Conservation (phyloP, 805 yeast species). For the Candida qinlingensis region DNA sequence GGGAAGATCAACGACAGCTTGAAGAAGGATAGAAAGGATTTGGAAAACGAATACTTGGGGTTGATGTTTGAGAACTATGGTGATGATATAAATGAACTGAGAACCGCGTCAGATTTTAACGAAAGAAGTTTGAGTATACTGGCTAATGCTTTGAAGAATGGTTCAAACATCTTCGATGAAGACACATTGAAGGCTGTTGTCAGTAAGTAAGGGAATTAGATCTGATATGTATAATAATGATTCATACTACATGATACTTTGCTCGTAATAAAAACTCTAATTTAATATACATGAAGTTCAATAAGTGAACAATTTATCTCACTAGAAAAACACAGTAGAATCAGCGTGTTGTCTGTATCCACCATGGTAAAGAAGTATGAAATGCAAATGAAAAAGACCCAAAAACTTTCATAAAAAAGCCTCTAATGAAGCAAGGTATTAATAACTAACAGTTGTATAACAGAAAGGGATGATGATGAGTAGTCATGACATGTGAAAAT, state of each 20-base stretch:
- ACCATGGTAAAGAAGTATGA: background rate
- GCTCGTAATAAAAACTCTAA: constrained; percentile 9
- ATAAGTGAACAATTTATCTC: no score
- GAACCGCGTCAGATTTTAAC: constrained; percentile 60
- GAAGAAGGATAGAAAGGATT: constrained; percentile 28
- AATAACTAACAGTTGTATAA: no score
- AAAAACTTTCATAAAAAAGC: no score
- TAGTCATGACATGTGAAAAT: background rate
- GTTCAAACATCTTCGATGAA: constrained; percentile 14
- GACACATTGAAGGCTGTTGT: constrained; percentile 14
- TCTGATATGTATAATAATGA: background rate
- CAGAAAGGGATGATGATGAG: background rate
- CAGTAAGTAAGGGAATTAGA: constrained; percentile 2
- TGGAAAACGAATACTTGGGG: constrained; percentile 47
- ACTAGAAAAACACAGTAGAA: background rate
- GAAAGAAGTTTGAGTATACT: constrained; percentile 38
- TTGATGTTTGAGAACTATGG: constrained; percentile 55
- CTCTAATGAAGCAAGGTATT: no score
- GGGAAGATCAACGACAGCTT: constrained; percentile 26
- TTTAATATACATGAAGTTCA: background rate
- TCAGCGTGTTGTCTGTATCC: background rate
- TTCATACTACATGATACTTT: constrained; percentile 18
- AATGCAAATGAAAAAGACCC: background rate
- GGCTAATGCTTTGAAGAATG: constrained; percentile 16
- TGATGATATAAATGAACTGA: constrained; percentile 29